Evolutionary conservation across 2,329 filamentous ascomycete genomes (phyloP).

Genomic region (Pseudogymnoascus sp.): DNA sequence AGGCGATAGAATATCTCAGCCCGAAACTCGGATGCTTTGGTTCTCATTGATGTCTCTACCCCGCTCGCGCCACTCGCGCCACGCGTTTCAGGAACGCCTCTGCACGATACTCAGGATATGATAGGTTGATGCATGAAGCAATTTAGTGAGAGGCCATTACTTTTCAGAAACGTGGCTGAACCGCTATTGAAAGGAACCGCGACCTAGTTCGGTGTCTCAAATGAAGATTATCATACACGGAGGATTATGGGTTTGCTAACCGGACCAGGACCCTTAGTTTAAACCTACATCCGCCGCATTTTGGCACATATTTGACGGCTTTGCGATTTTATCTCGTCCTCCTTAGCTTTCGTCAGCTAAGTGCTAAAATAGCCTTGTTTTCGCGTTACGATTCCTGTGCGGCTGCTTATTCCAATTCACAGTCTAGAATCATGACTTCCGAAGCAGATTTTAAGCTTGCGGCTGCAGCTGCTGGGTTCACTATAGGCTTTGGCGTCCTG

Average conservation of each 20-base stretch:
- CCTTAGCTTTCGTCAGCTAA: neutral
- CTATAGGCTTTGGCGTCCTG: slow-evolving; percentile 28
- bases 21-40: no score
- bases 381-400: neutral
- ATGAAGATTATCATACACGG: neutral
- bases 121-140: neutral
- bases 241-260: neutral
- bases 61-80: neutral
- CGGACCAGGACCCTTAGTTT: neutral
- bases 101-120: neutral
- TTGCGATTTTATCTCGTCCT: neutral
- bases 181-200: neutral
- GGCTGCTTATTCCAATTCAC: neutral
- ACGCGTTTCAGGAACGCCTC: neutral
- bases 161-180: neutral
- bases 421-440: neutral
- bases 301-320: neutral
- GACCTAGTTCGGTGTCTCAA: neutral
- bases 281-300: neutral
- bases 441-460: slow-evolving; percentile 18
- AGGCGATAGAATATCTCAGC: no score
- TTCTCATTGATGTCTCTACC: no score
- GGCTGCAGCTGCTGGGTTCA: slow-evolving; percentile 29
- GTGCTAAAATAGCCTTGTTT: neutral
- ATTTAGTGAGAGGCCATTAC: neutral